Evolutionary conservation across 805 yeast genomes (phyloP).

Genomic region (Hermanozyma aechmeae): DNA sequence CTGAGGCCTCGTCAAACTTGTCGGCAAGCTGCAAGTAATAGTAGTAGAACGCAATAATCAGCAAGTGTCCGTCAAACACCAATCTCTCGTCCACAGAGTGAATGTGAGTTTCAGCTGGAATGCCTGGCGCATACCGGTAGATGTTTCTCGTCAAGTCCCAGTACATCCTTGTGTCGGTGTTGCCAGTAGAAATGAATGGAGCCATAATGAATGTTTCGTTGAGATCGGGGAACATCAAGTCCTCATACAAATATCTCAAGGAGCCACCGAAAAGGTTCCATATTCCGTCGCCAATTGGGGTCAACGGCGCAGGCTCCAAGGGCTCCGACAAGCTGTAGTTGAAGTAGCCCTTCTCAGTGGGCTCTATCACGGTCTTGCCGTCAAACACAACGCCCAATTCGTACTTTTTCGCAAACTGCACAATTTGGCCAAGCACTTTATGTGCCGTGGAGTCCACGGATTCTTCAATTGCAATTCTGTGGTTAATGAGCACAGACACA

Average conservation of each 20-base stretch:
- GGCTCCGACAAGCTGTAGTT: conserved; percentile 16
- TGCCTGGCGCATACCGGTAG: conserved; percentile 36
- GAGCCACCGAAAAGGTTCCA: conserved; percentile 56
- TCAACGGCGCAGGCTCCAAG: conserved; percentile 37
- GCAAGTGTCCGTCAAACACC: conserved; percentile 23
- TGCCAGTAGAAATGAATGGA: conserved; percentile 32
- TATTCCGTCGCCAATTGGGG: conserved; percentile 32
- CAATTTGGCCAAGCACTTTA: conserved; percentile 22
- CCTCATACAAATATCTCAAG: conserved; percentile 53
- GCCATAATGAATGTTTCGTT: conserved; percentile 2
- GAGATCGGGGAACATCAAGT: conserved; percentile 25
- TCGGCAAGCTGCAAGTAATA: conserved; percentile 17
- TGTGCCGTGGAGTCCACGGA: conserved; percentile 14
- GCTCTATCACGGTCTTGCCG: conserved; percentile 13
- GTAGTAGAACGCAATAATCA: conserved; percentile 25
- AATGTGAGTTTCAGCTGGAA: conserved; percentile 10
- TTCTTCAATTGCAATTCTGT: conserved; percentile 36
- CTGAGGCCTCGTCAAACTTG: too few species aligned
- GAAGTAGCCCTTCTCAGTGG: conserved; percentile 17
- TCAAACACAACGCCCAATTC: conserved; percentile 26
- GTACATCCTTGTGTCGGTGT: conserved; percentile 55
- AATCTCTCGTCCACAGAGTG: conserved; percentile 31
- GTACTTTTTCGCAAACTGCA: conserved; percentile 23
- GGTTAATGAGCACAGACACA: conserved; percentile 34
- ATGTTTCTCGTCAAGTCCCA: conserved; percentile 48